phyloP scores from a whole-genome alignment of 2,329 filamentous ascomycete species.

The Domatiomyces globalis region DNA sequence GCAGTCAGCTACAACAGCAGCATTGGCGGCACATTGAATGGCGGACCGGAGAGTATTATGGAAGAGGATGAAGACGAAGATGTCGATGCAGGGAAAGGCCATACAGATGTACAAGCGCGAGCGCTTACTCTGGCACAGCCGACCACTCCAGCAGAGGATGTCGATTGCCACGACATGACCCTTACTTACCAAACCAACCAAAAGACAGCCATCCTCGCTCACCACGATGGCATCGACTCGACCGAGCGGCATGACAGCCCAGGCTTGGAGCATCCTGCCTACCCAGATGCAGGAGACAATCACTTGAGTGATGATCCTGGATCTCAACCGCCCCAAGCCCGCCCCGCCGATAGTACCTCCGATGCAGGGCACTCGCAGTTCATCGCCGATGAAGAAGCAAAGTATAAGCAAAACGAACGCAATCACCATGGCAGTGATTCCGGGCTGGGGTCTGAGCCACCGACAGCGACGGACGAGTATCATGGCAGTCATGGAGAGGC shows the following conservation, averaged over 20 bases:
- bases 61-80: slow-evolving; percentile 21
- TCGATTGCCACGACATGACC: background rate
- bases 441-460: slow-evolving; percentile 21
- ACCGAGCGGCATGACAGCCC: slow-evolving; percentile 1
- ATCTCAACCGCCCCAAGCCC: background rate
- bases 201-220: slow-evolving; percentile 6
- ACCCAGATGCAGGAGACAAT: background rate
- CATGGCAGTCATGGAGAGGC: slow-evolving; percentile 5
- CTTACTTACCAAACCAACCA: slow-evolving; percentile 7
- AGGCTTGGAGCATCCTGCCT: background rate
- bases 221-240: slow-evolving; percentile 5
- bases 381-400: slow-evolving; percentile 8
- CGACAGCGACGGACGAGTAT: slow-evolving; percentile 11
- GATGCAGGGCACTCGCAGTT: slow-evolving; percentile 11
- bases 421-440: slow-evolving; percentile 20
- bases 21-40: slow-evolving; percentile 23
- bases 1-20: slow-evolving; percentile 29
- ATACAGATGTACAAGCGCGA: slow-evolving; percentile 2
- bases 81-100: slow-evolving; percentile 7
- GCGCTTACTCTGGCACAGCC: slow-evolving; percentile 14
- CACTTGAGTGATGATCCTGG: background rate
- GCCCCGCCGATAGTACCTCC: slow-evolving; percentile 4
- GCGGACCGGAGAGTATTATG: slow-evolving; percentile 18
- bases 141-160: background rate
- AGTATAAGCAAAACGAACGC: slow-evolving; percentile 5